A percentile compares a stretch with the other conserved stretches of the same genome.
Conservation (phyloP, 2,329 filamentous ascomycete species). For the Alternaria tenuissima region DNA sequence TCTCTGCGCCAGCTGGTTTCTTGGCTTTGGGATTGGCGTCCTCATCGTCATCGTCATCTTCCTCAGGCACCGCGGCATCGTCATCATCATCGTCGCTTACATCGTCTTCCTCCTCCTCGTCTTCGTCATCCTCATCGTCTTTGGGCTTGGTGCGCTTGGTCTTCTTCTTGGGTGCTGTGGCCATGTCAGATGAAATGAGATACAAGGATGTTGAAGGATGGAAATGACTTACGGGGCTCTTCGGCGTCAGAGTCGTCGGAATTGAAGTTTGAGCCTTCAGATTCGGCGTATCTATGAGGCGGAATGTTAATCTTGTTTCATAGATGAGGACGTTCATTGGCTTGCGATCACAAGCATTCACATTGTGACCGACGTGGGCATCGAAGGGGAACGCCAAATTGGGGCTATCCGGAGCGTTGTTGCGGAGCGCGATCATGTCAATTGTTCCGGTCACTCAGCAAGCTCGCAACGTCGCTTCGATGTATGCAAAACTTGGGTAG, state of each 20-base stretch:
- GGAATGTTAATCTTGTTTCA: constrained; percentile 27
- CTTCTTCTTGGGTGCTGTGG: constrained; percentile 48
- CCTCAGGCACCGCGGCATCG: constrained; percentile 23
- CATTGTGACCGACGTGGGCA: neutral
- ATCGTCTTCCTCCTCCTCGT: constrained; percentile 42
- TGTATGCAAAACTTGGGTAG: constrained; percentile 26
- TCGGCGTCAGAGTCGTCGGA: constrained; percentile 48
- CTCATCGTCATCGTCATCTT: constrained; percentile 44
- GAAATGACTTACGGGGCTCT: constrained; percentile 44
- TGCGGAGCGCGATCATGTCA: neutral
- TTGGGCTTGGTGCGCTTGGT: constrained; percentile 43
- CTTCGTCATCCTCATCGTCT: constrained; percentile 40
- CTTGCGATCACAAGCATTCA: neutral
- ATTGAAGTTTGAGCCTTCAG: constrained; percentile 48
- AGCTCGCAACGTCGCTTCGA: constrained; percentile 22
- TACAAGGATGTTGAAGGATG: neutral
- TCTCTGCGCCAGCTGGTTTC: constrained; percentile 46
- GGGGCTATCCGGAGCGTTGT: neutral
- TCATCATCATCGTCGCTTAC: constrained; percentile 15
- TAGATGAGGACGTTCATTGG: neutral
- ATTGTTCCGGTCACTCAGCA: constrained; percentile 10
- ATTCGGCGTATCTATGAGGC: constrained; percentile 46
- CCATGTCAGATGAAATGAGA: constrained; percentile 2
- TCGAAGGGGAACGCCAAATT: neutral
- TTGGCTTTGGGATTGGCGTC: constrained; percentile 49